Evolutionary conservation across 2,329 filamentous ascomycete genomes (phyloP), one percentile per base, ranked within the genome.

Genomic region (Apiospora phragmitis): DNA sequence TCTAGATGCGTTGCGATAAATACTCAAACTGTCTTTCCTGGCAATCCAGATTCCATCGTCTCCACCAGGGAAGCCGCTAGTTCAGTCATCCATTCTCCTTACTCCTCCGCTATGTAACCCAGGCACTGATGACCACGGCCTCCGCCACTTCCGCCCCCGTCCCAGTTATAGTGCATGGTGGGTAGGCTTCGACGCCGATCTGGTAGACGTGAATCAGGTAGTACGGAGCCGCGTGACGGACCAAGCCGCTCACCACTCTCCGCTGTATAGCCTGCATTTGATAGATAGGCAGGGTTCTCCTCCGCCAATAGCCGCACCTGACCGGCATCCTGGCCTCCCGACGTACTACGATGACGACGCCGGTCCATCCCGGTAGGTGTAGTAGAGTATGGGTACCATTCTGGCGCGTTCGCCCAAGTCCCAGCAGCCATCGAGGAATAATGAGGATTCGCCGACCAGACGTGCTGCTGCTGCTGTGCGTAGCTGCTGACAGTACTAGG

Each of bases 111-210:
- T 45, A 32, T 62, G 26, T 67, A 68, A 26, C 65, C 35, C 12
- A 49, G 7, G 32, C 47, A 72, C 65, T 62, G 69, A 43, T 72
- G 69, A 70, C 65, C 47, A 45, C 67, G 12, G 12, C 24, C 45
- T 38, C 70, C 65, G 24, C 65, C 47, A 9, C 24, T 41, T 38
- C 70, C 65, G 24, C 65, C 47, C 41, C 41, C 70, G 7, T n/a
- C 47, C 71, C 65, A 72, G 26, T 55, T 45, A 55, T 69, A 70
- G 24, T 35, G 55, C 35, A 74, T 21, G 18, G 68, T 70, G 62
- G 75, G 74, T 51, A 75, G 71, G 51, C 74, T 75, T 38, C 51
- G 68, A 11, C 70, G 68, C 35, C 38, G 69, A 9, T 24, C 55
- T 26, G 8, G 71, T 42, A 55, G 14, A 29, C 38, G 65, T 67